Evolutionary conservation across 164 flowering plant genomes (phyloP).

Genomic region (Vitis vinifera): DNA sequence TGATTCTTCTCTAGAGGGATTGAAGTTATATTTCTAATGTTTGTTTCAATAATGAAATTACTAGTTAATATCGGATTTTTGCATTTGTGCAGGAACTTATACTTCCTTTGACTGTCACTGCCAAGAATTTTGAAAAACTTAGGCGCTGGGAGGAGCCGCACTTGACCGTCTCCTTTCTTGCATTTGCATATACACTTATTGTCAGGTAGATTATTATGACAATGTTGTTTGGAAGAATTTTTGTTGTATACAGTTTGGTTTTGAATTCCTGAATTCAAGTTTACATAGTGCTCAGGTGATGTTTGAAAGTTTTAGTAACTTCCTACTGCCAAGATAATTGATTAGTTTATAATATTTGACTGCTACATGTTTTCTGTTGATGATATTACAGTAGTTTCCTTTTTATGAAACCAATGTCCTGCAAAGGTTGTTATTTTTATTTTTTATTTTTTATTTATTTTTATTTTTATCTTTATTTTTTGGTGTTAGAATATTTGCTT

Average conservation of each 20-base stretch:
- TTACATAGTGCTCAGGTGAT: too few relatives aligned
- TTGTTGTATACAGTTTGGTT: background rate
- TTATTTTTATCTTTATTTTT: too few relatives aligned
- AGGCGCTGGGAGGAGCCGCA: conserved; percentile 92
- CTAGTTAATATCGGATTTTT: conserved; percentile 4
- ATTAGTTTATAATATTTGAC: too few relatives aligned
- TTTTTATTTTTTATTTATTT: too few relatives aligned
- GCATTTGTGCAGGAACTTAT: conserved; percentile 68
- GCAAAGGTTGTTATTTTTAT: too few relatives aligned
- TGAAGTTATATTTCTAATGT: background rate
- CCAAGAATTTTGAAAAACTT: conserved; percentile 63
- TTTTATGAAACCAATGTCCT: too few relatives aligned
- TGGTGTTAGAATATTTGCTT: too few relatives aligned
- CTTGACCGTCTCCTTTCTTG: conserved; percentile 78
- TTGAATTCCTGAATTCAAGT: too few relatives aligned
- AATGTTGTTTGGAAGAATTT: background rate
- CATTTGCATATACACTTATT: conserved; percentile 59
- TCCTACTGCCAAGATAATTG: too few relatives aligned
- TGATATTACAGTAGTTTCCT: too few relatives aligned
- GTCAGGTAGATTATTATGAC: conserved; percentile 57
- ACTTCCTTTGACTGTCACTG: conserved; percentile 59
- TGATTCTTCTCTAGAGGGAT: background rate
- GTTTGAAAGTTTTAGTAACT: too few relatives aligned
- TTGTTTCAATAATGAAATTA: background rate
- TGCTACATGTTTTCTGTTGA: too few relatives aligned